Evolutionary conservation across 177 flowering plant species (phyloP).

Genomic region (Tripterygium wilfordii): DNA sequence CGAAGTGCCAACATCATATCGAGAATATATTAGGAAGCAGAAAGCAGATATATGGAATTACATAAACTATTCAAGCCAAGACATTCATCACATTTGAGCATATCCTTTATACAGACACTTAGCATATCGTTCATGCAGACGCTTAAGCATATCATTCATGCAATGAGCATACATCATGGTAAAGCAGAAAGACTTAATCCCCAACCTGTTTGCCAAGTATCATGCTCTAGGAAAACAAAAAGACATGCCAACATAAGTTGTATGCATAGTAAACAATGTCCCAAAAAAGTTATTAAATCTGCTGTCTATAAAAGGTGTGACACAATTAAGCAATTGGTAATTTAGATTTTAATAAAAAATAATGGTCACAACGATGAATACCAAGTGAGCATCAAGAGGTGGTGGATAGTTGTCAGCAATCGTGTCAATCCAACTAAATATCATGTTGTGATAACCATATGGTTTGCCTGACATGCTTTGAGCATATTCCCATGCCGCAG

Average conservation of each 20-base stretch:
- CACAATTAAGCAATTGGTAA: background rate
- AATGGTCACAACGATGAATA: slow-evolving; percentile 19
- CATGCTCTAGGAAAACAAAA: no score
- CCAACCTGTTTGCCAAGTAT: no score
- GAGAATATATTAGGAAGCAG: background rate
- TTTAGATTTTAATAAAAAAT: background rate
- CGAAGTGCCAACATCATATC: background rate
- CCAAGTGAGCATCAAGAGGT: slow-evolving; percentile 99
- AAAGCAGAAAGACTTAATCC: no score
- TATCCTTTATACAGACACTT: no score
- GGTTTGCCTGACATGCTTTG: slow-evolving; percentile 95
- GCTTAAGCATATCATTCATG: no score
- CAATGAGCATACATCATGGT: no score
- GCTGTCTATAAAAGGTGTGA: background rate
- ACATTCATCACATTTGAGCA: no score
- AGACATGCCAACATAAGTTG: no score
- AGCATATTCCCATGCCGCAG: slow-evolving; percentile 98
- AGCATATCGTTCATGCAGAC: no score
- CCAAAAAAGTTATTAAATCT: no score
- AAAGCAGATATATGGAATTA: background rate
- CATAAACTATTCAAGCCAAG: no score
- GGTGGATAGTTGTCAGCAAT: slow-evolving; percentile 92
- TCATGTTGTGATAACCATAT: slow-evolving; percentile 99
- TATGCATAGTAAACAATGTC: no score
- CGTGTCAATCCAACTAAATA: slow-evolving; percentile 99